phyloP scores from a whole-genome alignment of 768 basidiomycete genomes.

The Phylloporus sp. region DNA sequence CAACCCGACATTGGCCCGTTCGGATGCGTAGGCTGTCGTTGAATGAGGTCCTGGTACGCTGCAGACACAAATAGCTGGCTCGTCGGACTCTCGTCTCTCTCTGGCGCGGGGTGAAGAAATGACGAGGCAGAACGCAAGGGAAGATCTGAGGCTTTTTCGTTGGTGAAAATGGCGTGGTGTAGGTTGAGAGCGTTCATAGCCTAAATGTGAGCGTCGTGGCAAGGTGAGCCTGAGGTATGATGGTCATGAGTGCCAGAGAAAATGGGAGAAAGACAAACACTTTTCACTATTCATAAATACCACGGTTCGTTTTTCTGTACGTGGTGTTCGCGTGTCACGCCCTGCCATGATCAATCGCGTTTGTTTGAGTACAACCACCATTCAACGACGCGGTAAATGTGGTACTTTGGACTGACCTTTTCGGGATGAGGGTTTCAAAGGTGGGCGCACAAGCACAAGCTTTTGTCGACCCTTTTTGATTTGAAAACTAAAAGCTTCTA shows the following conservation, averaged over 20 bases:
- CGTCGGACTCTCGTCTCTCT: slow-evolving; percentile 14
- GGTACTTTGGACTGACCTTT: slow-evolving; percentile 11
- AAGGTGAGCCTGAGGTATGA: slow-evolving; percentile 4
- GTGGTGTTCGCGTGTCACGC: slow-evolving; percentile 4
- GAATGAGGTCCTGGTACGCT: slow-evolving; percentile 36
- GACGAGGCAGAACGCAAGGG: slow-evolving; percentile 18
- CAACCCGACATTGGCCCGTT: slow-evolving; percentile 32
- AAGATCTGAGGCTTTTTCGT: slow-evolving; percentile 25
- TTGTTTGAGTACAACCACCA: slow-evolving; percentile 2
- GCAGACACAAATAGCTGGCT: slow-evolving; percentile 17
- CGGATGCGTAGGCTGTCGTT: slow-evolving; percentile 42
- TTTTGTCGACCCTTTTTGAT: slow-evolving; percentile 16
- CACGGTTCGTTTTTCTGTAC: slow-evolving; percentile 2
- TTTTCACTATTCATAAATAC: slow-evolving; percentile 14
- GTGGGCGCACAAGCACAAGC: neutral
- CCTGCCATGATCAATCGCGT: slow-evolving; percentile 9
- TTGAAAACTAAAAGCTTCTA: slow-evolving; percentile 7
- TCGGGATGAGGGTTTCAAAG: neutral
- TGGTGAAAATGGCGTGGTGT: slow-evolving; percentile 49
- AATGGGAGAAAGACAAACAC: slow-evolving; percentile 10
- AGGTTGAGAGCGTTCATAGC: slow-evolving; percentile 60
- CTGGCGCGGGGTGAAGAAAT: slow-evolving; percentile 17
- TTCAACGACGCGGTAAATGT: neutral
- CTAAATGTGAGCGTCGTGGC: slow-evolving; percentile 14
- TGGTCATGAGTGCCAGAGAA: slow-evolving; percentile 12